Evolutionary conservation across 495 filamentous ascomycete genomes (phyloP), one percentile per base, ranked within the genome.

Genomic region (Penicillium samsonianum): DNA sequence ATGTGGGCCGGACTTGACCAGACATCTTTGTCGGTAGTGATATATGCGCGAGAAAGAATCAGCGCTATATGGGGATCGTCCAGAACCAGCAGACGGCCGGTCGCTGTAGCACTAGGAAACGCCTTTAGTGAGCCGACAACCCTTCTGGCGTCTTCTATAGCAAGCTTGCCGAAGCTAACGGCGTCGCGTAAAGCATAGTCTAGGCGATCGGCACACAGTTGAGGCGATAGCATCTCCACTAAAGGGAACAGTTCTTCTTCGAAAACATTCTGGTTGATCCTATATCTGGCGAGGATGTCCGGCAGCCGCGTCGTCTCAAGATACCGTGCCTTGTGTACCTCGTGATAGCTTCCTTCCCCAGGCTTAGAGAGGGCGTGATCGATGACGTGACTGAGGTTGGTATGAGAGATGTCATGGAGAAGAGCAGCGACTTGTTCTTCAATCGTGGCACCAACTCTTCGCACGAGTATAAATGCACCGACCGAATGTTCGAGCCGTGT

Each of bases 401-500:
- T 78, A 53, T 78, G 75, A 53, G 64, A 69, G 56, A 78, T 70
- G 54, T 78, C 75, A 43, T 78, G 75, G 2, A 78, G 69, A 33
- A 78, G 67, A 33, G 69, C 75, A n/a, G 73, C 69, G 14, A 73
- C 63, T 58, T 78, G 75, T 54, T 78, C 75, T 26, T 68, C 70
- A 11, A 78, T 31, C 25, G 48, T 69, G 41, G 62, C 73, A 14
- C 73, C 73, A 4, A 74, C 70, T 55, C 59, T 69, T 23, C 73
- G 75, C 6, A 77, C 73, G 14, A 78, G 68, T 11, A 78, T 51
- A 12, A 73, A 74, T 50, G 75, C 73, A 31, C 75, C 75, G 51
- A 77, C 69, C 3, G 75, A 78, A 53, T 78, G 75, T 48, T 78
- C 75, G 57, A 74, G 67, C 31, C 75, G 73, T 5, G 75, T 75